A percentile compares a stretch with the other conserved stretches of the same genome.
phyloP scores from a whole-genome alignment of 371 early-diverging fungal species.

The Apophysomyces elegans region DNA sequence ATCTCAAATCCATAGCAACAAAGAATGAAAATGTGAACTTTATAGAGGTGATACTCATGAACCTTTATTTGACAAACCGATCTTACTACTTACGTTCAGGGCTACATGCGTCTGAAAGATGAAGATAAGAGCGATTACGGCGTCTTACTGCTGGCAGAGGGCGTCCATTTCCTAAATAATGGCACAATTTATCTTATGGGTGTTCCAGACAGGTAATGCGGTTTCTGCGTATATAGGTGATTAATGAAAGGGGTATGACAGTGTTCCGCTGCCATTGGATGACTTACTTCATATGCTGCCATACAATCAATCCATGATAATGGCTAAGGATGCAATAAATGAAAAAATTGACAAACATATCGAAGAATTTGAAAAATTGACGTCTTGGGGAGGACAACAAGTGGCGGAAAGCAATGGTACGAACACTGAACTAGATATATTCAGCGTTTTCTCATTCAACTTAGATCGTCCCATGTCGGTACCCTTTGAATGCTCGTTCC shows the following conservation, averaged over 20 bases:
- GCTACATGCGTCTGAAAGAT: constrained; percentile 56
- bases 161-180: constrained; percentile 59
- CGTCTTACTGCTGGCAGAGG: constrained; percentile 56
- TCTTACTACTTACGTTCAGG: constrained; percentile 33
- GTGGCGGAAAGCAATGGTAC: constrained; percentile 15
- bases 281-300: constrained; percentile 66
- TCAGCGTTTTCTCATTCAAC: constrained; percentile 7
- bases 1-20: constrained; percentile 52
- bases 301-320: constrained; percentile 42
- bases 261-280: constrained; percentile 40
- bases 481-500: constrained; percentile 57
- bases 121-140: constrained; percentile 59
- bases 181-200: constrained; percentile 63
- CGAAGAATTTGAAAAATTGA: constrained; percentile 30
- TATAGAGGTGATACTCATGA: constrained; percentile 46
- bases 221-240: neutral
- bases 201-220: constrained; percentile 55
- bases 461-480: constrained; percentile 42
- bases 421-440: neutral
- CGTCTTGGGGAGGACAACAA: constrained; percentile 20
- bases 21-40: constrained; percentile 52
- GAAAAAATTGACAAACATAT: constrained; percentile 45
- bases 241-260: constrained; percentile 10
- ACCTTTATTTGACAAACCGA: neutral
- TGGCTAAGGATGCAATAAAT: constrained; percentile 25